Base-by-base conservation (phyloP, 1,284 basidiomycete species). In the Pseudozyma sp. region DNA sequence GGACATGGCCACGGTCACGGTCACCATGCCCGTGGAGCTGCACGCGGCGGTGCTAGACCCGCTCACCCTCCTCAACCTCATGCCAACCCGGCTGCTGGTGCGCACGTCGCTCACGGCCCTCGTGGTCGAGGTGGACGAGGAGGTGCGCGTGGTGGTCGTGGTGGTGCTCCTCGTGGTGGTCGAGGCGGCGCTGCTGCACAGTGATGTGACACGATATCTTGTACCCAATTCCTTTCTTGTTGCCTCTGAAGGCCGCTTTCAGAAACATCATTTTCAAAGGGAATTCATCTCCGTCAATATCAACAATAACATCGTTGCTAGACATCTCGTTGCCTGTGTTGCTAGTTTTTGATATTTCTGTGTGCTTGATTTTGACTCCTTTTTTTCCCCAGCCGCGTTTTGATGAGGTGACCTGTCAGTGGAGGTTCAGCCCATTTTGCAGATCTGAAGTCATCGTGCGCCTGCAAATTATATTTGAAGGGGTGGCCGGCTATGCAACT, bases 71-170 rank as follows among this genome's bases (percentile, higher is more conserved):
- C 65, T 8, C 55, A 62, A 11, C 21, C 58, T 16, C 47, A 21
- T 52, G 51, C 45, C 8, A 49, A 31, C 25, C 25, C 25, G 25
- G 25, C 25, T 31, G 25, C 25, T 31, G 25, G 25, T 31, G 25
- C 25, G 25, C 25, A 31, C 25, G 25, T 6, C 25, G 25, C 25
- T 31, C 3, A 70, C 5, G 60, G 36, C 36, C 19, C 52, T 35
- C 67, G 67, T 21, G 61, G 67, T 25, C 67, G 67, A 16, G 61
- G 67, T 43, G 66, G 67, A 36, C 59, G 63, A 39, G 64, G 70
- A 18, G 63, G 63, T 52, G 43, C 42, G 14, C 42, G 31, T 6
- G 51, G 58, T 48, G 66, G 55, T 39, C 54, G 59, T 43, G 59
- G 66, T 16, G 53, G 47, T 16, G 51, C 44, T 47, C n/a, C 48